Percentiles rank a stretch among this genome's conserved stretches.
Evolutionary conservation across 306 rosid species (phyloP).

Genomic region (Sindora glabra): DNA sequence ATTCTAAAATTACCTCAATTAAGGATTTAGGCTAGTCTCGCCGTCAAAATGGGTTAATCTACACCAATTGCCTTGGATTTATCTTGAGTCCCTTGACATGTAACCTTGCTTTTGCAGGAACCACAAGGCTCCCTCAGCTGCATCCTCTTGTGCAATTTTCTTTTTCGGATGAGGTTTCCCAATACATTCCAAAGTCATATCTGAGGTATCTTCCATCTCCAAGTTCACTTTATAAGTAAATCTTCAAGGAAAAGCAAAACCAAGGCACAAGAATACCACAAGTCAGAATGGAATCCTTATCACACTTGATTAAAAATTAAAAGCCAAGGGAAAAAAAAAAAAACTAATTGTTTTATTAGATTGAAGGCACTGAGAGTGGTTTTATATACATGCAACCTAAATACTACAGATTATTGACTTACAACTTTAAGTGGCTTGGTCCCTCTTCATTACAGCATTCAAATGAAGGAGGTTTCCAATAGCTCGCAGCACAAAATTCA

Average conservation of each 20-base stretch:
- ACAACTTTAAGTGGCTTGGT: conserved; percentile 58
- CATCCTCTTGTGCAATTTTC: conserved; percentile 74
- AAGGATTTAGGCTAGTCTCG: no score
- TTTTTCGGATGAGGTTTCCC: conserved; percentile 47
- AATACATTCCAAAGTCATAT: conserved; percentile 38
- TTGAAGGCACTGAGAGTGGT: neutral
- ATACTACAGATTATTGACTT: conserved; percentile 15
- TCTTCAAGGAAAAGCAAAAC: conserved; percentile 26
- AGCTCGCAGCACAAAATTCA: conserved; percentile 57
- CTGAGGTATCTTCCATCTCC: conserved; percentile 52
- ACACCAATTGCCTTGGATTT: no score
- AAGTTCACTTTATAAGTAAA: conserved; percentile 57
- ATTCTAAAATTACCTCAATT: no score
- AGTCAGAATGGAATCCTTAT: neutral
- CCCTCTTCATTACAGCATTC: conserved; percentile 79
- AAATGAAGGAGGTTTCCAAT: conserved; percentile 64
- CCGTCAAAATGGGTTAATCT: no score
- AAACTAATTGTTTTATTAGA: neutral
- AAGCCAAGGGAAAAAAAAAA: neutral
- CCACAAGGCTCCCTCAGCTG: conserved; percentile 86
- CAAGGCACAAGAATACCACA: neutral
- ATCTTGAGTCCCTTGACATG: no score
- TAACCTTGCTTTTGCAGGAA: conserved; percentile 50
- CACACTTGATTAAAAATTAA: neutral
- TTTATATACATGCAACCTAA: neutral